Conservation (phyloP, 2,329 filamentous ascomycete genomes). For the Aspergillus phoenicis region DNA sequence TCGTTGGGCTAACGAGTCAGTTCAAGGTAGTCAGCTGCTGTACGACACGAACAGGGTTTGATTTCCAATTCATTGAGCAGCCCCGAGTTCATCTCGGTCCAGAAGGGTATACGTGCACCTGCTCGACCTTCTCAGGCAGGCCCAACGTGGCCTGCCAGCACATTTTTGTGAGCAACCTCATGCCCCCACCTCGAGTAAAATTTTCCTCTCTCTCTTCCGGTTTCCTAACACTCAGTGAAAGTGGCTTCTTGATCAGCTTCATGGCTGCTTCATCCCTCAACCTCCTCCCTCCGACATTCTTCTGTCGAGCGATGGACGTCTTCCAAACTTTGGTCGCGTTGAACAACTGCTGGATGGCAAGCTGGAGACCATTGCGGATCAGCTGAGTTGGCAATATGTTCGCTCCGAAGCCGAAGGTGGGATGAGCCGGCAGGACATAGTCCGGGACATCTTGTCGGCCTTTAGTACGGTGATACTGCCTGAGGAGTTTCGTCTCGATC, state of each 20-base stretch:
- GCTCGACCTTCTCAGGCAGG: conserved; percentile 34
- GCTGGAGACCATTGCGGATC: conserved; percentile 36
- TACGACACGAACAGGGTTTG: conserved; percentile 33
- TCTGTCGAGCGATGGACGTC: conserved; percentile 37
- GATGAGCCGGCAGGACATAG: conserved; percentile 43
- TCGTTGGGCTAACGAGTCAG: conserved; percentile 36
- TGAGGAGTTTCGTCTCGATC: conserved; percentile 45
- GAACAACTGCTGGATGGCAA: conserved; percentile 37
- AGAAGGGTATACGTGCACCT: conserved; percentile 39
- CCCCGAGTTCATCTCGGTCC: conserved; percentile 37
- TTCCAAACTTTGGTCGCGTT: conserved; percentile 32
- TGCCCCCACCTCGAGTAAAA: background rate
- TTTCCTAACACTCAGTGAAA: conserved; percentile 24
- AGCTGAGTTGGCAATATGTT: conserved; percentile 40
- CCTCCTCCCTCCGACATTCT: conserved; percentile 31
- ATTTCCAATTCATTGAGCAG: conserved; percentile 42
- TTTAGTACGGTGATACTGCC: conserved; percentile 45
- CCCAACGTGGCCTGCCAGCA: conserved; percentile 43
- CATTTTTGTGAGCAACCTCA: conserved; percentile 42
- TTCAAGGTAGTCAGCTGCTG: conserved; percentile 42
- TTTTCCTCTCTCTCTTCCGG: background rate
- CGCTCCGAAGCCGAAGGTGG: conserved; percentile 29
- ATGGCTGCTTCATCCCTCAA: conserved; percentile 36
- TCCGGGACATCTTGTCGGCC: conserved; percentile 50
- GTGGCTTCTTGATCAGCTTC: conserved; percentile 48